phyloP scores from a whole-genome alignment of 768 basidiomycete species.

The Mycena epipterygia region DNA sequence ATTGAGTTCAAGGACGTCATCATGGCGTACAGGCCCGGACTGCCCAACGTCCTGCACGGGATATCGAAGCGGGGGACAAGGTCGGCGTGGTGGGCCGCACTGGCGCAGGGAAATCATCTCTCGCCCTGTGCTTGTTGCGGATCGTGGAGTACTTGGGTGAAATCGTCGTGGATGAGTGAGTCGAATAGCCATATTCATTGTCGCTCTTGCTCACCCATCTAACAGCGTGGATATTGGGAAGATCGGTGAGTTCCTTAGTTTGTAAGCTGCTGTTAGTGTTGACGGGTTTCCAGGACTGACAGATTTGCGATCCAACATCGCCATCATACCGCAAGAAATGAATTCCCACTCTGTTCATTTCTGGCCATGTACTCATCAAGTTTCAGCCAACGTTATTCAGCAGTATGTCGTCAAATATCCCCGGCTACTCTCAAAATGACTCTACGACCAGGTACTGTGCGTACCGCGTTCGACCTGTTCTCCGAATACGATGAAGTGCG shows the following conservation, averaged over 20 bases:
- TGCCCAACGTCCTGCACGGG: constrained; percentile 64
- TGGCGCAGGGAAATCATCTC: constrained; percentile 15
- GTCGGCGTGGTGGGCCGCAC: constrained; percentile 26
- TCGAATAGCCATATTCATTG: not conserved
- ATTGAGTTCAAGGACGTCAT: constrained; percentile 72
- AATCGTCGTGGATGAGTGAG: not conserved
- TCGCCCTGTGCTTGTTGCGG: constrained; percentile 7
- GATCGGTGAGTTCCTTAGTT: too few species aligned
- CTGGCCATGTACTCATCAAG: not conserved
- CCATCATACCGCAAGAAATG: too few species aligned
- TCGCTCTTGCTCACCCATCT: too few species aligned
- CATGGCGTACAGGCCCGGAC: constrained; percentile 75
- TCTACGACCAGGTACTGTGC: constrained; percentile 6
- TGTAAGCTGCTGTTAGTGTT: too few species aligned
- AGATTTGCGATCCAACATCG: too few species aligned
- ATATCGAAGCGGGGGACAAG: constrained; percentile 24
- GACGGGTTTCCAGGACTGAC: too few species aligned
- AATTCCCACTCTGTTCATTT: not conserved
- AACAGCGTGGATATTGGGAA: too few species aligned
- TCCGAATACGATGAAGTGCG: constrained; percentile 72
- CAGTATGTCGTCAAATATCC: too few species aligned
- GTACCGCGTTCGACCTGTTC: constrained; percentile 59
- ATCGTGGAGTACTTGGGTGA: not conserved
- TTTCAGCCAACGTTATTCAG: too few species aligned
- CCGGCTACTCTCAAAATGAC: too few species aligned